A percentile compares a stretch with the other conserved stretches of the same genome.
phyloP scores from a whole-genome alignment of 129 eudicot species.

The Lactuca sativa region DNA sequence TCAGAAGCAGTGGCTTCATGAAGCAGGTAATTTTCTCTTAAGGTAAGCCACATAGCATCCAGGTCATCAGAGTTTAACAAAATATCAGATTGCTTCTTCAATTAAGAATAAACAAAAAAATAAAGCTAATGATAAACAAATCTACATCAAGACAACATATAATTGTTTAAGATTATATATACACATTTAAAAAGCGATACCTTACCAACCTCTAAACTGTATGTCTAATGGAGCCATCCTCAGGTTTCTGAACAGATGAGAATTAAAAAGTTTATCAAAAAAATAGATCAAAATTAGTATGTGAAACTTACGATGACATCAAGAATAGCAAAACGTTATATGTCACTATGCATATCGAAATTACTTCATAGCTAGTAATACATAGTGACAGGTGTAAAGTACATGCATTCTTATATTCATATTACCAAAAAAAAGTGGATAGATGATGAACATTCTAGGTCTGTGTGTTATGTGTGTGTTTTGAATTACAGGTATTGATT shows the following conservation, averaged over 20 bases:
- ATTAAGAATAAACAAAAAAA: conserved; percentile 4
- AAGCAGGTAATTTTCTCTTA: conserved; percentile 77
- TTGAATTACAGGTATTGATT: too few relatives aligned
- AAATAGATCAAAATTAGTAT: too few relatives aligned
- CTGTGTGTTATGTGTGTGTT: too few relatives aligned
- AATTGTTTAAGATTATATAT: neutral
- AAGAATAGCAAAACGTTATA: too few relatives aligned
- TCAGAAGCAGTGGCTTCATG: conserved; percentile 90
- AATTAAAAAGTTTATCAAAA: neutral
- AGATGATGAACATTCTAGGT: too few relatives aligned
- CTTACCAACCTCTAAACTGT: conserved; percentile 88
- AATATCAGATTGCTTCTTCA: conserved; percentile 79
- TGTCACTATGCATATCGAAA: too few relatives aligned
- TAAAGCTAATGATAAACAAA: neutral
- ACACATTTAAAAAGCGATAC: conserved; percentile 84
- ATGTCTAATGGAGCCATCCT: conserved; percentile 85
- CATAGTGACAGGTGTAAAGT: too few relatives aligned
- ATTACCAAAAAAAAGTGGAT: too few relatives aligned
- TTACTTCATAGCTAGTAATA: too few relatives aligned
- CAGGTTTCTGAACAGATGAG: conserved; percentile 63
- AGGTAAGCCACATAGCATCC: conserved; percentile 88
- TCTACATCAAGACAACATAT: neutral
- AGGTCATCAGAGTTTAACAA: conserved; percentile 83
- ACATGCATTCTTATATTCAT: too few relatives aligned
- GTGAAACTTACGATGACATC: too few relatives aligned